phyloP scores from a whole-genome alignment of 352 stramenopile genomes.

The Globisporangium spinosum region DNA sequence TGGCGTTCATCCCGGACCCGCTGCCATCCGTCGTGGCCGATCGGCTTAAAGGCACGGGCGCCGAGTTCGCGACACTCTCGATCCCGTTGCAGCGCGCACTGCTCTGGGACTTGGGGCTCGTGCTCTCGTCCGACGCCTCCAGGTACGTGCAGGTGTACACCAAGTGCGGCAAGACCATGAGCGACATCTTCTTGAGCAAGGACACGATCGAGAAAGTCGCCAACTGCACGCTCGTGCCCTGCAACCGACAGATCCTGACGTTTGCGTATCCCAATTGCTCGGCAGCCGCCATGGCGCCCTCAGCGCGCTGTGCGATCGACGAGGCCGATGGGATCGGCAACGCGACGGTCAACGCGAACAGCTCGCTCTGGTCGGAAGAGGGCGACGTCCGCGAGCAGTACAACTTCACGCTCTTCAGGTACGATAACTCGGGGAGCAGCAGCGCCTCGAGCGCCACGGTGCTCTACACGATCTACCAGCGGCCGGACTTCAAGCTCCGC shows the following conservation, averaged over 20 bases:
- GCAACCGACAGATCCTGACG: slow-evolving; percentile 26
- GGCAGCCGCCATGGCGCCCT: slow-evolving; percentile 13
- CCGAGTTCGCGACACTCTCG: slow-evolving; percentile 24
- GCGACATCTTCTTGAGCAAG: slow-evolving; percentile 34
- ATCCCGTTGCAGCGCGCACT: slow-evolving; percentile 46
- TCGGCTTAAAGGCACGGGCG: slow-evolving; percentile 5
- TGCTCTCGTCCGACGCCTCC: slow-evolving; percentile 30
- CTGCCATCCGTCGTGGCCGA: slow-evolving; percentile 11
- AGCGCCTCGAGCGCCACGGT: slow-evolving; percentile 3
- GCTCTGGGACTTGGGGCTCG: slow-evolving; percentile 48
- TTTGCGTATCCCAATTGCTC: slow-evolving; percentile 38
- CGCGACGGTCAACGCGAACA: slow-evolving; percentile 9
- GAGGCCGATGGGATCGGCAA: slow-evolving; percentile 22
- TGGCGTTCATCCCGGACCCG: slow-evolving; percentile 15
- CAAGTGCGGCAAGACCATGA: slow-evolving; percentile 47
- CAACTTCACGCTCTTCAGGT: slow-evolving; percentile 38
- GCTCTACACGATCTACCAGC: slow-evolving; percentile 52
- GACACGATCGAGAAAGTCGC: slow-evolving; percentile 29
- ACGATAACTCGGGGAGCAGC: slow-evolving; percentile 14
- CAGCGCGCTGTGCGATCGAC: slow-evolving; percentile 34
- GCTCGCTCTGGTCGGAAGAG: slow-evolving; percentile 43
- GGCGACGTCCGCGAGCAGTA: slow-evolving; percentile 22
- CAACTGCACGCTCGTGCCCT: slow-evolving; percentile 18
- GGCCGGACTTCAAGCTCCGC: slow-evolving; percentile 15
- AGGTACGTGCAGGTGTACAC: slow-evolving; percentile 43